A percentile compares a stretch with the other conserved stretches of the same genome.
These are phyloP conservation scores for Paraphoma chrysanthemicola DNA, from an alignment of 2,329 filamentous ascomycete genomes.

Conservation along the genomic window DNA sequence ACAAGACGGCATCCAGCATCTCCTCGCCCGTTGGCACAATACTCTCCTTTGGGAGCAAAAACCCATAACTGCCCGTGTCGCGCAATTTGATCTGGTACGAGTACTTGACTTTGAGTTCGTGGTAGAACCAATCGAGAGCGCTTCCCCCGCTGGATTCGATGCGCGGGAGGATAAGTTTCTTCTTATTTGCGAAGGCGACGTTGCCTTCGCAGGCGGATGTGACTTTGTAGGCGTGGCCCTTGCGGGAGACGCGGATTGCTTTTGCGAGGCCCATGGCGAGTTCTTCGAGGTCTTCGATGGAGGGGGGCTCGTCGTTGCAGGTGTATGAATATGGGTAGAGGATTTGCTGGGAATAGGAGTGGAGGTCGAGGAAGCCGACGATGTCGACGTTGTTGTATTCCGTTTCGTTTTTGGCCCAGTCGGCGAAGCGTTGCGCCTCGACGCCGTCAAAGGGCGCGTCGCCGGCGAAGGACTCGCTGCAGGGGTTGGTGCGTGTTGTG, in stretches of 20 bases:
- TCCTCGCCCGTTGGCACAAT: slow-evolving; percentile 92
- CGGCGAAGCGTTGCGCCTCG: slow-evolving; percentile 76
- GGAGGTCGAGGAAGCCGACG: slow-evolving; percentile 86
- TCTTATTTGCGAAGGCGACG: slow-evolving; percentile 52
- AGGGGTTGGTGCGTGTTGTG: slow-evolving; percentile 73
- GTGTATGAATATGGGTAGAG: slow-evolving; percentile 91
- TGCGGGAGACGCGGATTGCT: slow-evolving; percentile 80
- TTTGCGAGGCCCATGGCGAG: slow-evolving; percentile 87
- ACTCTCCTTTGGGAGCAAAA: slow-evolving; percentile 83
- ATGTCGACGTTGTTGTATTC: slow-evolving; percentile 74
- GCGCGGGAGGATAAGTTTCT: slow-evolving; percentile 53
- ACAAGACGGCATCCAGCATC: slow-evolving; percentile 80
- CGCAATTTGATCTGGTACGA: slow-evolving; percentile 94
- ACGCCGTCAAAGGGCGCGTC: slow-evolving; percentile 81
- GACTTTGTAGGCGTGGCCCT: slow-evolving; percentile 71
- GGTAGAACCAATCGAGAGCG: slow-evolving; percentile 94
- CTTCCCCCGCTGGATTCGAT: slow-evolving; percentile 83
- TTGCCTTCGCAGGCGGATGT: slow-evolving; percentile 87
- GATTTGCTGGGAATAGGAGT: slow-evolving; percentile 95
- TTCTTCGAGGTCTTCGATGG: slow-evolving; percentile 90
- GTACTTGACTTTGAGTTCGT: slow-evolving; percentile 80
- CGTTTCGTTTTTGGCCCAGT: slow-evolving; percentile 84
- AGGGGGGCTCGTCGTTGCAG: slow-evolving; percentile 78
- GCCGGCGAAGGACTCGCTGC: slow-evolving; percentile 89
- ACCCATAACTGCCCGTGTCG: slow-evolving; percentile 93